Base-by-base conservation (phyloP, 148 eudicot species). In the Fagopyrum homotropicum region DNA sequence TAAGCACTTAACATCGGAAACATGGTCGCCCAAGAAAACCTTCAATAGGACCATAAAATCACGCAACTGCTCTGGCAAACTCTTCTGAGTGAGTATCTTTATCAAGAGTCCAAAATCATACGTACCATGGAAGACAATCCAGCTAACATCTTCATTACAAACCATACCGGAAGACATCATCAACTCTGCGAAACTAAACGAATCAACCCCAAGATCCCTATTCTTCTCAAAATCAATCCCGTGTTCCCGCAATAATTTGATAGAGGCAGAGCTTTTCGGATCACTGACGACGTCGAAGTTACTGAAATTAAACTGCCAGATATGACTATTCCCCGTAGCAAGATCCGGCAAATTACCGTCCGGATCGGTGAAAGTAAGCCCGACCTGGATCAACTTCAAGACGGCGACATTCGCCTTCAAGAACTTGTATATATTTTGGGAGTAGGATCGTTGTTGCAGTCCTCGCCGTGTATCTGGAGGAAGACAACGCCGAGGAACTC, bases 1-100 rank as follows among this genome's bases (percentile, higher is more conserved):
- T 80, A 92, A 9, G 26, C 86, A 82, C 81, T 90, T 90, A 2
- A 87, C 89, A 79, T 92, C 97, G 76, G 83, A 90, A 61, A 88
- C 79, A 48, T 73, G 82, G 19, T 72, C 74, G 6, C 93, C 91
- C 26, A 92, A 92, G 14, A 78, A 83, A 12, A 85, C 73, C 73
- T 57, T 74, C 9, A 88, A 57, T 76, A 82, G 47, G 1, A 15
- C 14, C 49, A 85, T 26, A 63, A 92, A 90, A 19, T 75, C 84
- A 0, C 10, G 9, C 48, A 90, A 57, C 1, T 75, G 9, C 12
- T 44, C 56, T 0, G 79, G 82, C 75, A 76, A 43, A 44, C 1
- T 0, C 44, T 16, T 47, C 15, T 26, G 55, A 10, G 43, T 43
- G 52, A 80, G 71, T 0, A 80, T 40, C 82, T 72, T 75, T 7